Conservation (phyloP, 2,329 filamentous ascomycete genomes). For the Calonectria montana region DNA sequence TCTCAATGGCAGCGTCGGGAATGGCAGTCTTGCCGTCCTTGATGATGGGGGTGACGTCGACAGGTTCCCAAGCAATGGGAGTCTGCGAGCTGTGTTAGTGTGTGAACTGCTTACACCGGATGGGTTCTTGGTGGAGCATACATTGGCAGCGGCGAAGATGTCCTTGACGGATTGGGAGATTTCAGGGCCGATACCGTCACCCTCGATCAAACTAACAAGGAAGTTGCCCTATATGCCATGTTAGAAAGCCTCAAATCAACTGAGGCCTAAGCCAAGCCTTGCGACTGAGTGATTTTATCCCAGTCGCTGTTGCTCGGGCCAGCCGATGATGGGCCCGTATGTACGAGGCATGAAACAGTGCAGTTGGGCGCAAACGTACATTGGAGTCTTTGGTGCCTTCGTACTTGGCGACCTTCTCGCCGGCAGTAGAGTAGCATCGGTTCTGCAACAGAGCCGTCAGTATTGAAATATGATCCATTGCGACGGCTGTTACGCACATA, state of each 20-base stretch:
- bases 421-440: conserved; percentile 73
- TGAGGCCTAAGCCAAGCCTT: conserved; percentile 29
- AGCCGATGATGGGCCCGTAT: conserved; percentile 34
- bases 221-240: conserved; percentile 79
- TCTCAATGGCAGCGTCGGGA: conserved; percentile 90
- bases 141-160: conserved; percentile 95
- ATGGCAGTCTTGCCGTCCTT: conserved; percentile 97
- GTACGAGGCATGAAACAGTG: conserved; percentile 3
- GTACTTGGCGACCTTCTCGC: conserved; percentile 89
- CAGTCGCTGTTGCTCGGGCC: conserved; percentile 40
- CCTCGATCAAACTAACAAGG: conserved; percentile 97
- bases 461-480: conserved; percentile 26
- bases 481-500: conserved; percentile 45
- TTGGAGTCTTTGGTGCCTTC: conserved; percentile 88
- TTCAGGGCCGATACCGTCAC: conserved; percentile 98
- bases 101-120: conserved; percentile 5
- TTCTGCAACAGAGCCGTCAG: conserved; percentile 51
- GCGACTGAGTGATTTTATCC: conserved; percentile 57
- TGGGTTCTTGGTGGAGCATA: conserved; percentile 55
- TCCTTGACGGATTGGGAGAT: conserved; percentile 98
- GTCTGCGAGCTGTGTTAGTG: conserved; percentile 63
- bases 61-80: conserved; percentile 95
- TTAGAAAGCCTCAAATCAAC: conserved; percentile 40
- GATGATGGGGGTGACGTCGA: conserved; percentile 93
- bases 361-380: conserved; percentile 66